phyloP scores from a whole-genome alignment of 257 asterid genomes.

The Capsicum chinense region DNA sequence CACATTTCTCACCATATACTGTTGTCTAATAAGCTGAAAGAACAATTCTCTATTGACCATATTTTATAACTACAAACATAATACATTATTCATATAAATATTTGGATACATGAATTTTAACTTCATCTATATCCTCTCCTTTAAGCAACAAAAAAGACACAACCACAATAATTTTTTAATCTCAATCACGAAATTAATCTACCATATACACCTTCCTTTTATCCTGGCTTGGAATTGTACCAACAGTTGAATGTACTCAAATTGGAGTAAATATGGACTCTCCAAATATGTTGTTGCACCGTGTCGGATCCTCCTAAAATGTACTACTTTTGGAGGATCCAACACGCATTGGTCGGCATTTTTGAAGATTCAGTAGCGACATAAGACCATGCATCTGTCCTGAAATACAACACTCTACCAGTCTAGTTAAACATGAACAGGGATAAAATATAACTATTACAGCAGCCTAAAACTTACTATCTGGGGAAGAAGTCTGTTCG shows the following conservation, averaged over 20 bases:
- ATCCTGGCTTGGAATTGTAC: slow-evolving; percentile 1
- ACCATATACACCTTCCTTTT: not conserved
- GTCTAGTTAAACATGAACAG: too few species aligned
- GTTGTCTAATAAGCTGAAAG: not conserved
- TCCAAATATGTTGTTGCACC: too few species aligned
- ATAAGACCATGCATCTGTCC: not conserved
- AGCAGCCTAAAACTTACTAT: too few species aligned
- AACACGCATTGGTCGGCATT: too few species aligned
- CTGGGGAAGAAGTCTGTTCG: too few species aligned
- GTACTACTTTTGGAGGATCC: too few species aligned
- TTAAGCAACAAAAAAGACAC: not conserved
- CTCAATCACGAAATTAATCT: slow-evolving; percentile 15
- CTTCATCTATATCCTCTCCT: not conserved
- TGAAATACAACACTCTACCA: too few species aligned
- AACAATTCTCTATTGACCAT: not conserved
- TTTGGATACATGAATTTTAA: not conserved
- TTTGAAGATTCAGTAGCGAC: too few species aligned
- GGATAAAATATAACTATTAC: too few species aligned
- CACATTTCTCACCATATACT: not conserved
- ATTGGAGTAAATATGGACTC: too few species aligned
- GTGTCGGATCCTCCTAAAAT: too few species aligned
- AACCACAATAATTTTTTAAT: not conserved
- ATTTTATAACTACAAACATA: slow-evolving; percentile 10
- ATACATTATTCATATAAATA: not conserved
- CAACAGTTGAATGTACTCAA: not conserved